Evolutionary conservation across 805 yeast genomes (phyloP).

Genomic region (Ogataea salicorniae): DNA sequence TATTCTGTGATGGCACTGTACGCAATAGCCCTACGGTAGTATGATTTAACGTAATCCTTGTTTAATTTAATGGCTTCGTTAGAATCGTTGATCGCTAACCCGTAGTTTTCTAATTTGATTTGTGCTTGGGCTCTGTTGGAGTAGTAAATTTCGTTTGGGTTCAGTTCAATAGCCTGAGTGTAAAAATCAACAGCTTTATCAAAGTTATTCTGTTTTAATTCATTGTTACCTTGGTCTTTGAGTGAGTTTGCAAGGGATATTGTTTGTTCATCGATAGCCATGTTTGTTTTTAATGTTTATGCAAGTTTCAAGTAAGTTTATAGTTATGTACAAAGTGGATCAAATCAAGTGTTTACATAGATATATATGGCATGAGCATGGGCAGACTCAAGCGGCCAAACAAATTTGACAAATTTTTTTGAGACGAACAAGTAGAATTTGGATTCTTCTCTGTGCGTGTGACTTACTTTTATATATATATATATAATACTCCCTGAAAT

Average conservation of each 20-base stretch:
- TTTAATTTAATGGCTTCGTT: constrained; percentile 64
- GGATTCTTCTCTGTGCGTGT: too few relatives aligned
- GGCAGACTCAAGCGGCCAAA: too few relatives aligned
- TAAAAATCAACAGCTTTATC: constrained; percentile 65
- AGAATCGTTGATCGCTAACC: constrained; percentile 78
- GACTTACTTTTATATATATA: too few relatives aligned
- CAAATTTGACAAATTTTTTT: too few relatives aligned
- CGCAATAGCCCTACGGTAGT: constrained; percentile 84
- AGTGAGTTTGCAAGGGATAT: constrained; percentile 33
- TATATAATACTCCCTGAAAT: too few relatives aligned
- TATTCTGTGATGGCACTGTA: constrained; percentile 70
- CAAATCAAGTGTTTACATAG: too few relatives aligned
- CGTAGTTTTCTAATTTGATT: constrained; percentile 80
- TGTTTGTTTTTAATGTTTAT: background rate
- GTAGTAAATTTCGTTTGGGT: constrained; percentile 58
- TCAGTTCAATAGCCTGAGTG: constrained; percentile 67
- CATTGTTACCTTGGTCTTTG: constrained; percentile 71
- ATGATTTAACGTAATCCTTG: constrained; percentile 66
- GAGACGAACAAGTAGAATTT: too few relatives aligned
- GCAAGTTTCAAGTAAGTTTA: too few relatives aligned
- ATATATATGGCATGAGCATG: too few relatives aligned
- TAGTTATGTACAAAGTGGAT: too few relatives aligned
- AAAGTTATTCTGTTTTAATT: constrained; percentile 60
- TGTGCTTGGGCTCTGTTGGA: constrained; percentile 91
- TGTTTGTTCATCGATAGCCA: background rate